Conservation (phyloP, 768 basidiomycete species). For the Hydnomerulius pinastri region DNA sequence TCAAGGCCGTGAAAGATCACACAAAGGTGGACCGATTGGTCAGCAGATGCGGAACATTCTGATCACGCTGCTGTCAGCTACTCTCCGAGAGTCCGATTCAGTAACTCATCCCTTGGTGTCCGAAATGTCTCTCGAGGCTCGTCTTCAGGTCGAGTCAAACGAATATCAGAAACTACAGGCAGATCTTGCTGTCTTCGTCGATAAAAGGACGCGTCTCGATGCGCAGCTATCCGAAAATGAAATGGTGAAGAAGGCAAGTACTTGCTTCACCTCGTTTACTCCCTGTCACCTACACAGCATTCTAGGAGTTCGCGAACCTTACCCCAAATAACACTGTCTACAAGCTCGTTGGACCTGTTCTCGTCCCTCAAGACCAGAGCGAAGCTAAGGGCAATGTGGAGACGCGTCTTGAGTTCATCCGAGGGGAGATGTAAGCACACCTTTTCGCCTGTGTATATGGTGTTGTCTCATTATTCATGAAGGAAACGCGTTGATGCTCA, state of each 20-base stretch:
- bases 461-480: slow-evolving; percentile 10
- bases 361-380: slow-evolving; percentile 84
- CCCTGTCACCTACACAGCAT: slow-evolving; percentile 1
- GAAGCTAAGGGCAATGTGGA: slow-evolving; percentile 90
- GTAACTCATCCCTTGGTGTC: no score
- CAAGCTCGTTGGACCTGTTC: slow-evolving; percentile 89
- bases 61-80: not conserved
- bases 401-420: slow-evolving; percentile 88
- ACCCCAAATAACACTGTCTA: slow-evolving; percentile 79
- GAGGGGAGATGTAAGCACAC: slow-evolving; percentile 73
- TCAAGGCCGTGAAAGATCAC: not conserved
- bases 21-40: not conserved
- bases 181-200: slow-evolving; percentile 72
- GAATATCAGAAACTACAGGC: slow-evolving; percentile 83
- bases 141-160: slow-evolving; percentile 65
- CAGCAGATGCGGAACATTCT: not conserved
- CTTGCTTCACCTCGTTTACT: not conserved
- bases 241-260: slow-evolving; percentile 78
- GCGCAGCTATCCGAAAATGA: slow-evolving; percentile 92
- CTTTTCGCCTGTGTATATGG: not conserved
- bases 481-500: slow-evolving; percentile 82
- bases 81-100: not conserved
- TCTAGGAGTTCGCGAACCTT: slow-evolving; percentile 79
- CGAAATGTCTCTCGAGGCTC: slow-evolving; percentile 55
- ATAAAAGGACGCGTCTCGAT: slow-evolving; percentile 84